Percentiles rank a stretch among this genome's conserved stretches.
These are phyloP conservation scores for Allomyces macrogynus DNA, from an alignment of 192 early-diverging fungal species.

Conservation along the genomic window DNA sequence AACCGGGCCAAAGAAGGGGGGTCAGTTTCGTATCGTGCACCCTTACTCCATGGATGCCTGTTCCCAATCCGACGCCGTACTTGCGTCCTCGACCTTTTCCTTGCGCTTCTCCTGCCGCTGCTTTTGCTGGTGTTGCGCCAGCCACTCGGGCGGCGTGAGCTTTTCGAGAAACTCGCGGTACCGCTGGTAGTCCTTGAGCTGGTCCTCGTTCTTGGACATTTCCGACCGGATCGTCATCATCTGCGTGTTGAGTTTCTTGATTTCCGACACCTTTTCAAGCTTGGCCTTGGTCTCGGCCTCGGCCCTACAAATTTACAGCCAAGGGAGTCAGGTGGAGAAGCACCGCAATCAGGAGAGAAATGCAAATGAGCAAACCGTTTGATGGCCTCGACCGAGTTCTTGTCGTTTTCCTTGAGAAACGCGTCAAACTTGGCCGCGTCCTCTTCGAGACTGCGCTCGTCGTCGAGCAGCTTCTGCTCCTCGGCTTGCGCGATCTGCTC, in stretches of 20 bases:
- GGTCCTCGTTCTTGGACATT: conserved; percentile 41
- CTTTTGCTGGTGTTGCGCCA: background rate
- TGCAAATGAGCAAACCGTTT: conserved; percentile 13
- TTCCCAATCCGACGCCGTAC: no score
- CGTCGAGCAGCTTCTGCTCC: conserved; percentile 36
- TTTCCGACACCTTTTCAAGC: conserved; percentile 36
- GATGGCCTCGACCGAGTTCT: conserved; percentile 37
- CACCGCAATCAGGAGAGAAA: no score
- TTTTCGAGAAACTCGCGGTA: conserved; percentile 36
- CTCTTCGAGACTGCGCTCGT: conserved; percentile 36
- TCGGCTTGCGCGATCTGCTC: conserved; percentile 36
- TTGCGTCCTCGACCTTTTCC: no score
- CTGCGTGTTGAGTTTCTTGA: conserved; percentile 33
- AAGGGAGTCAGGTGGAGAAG: no score
- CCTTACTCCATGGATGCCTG: no score
- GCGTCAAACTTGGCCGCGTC: conserved; percentile 39
- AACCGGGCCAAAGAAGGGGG: no score
- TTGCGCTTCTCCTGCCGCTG: conserved; percentile 3
- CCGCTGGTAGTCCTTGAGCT: conserved; percentile 33
- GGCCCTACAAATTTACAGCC: conserved; percentile 12
- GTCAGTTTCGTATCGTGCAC: no score
- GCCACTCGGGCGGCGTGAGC: conserved; percentile 28
- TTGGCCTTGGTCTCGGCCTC: conserved; percentile 40
- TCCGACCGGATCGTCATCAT: conserved; percentile 34
- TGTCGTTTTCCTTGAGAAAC: conserved; percentile 38